phyloP scores from a whole-genome alignment of 2,329 filamentous ascomycete species.

The Bipolaris cookei region DNA sequence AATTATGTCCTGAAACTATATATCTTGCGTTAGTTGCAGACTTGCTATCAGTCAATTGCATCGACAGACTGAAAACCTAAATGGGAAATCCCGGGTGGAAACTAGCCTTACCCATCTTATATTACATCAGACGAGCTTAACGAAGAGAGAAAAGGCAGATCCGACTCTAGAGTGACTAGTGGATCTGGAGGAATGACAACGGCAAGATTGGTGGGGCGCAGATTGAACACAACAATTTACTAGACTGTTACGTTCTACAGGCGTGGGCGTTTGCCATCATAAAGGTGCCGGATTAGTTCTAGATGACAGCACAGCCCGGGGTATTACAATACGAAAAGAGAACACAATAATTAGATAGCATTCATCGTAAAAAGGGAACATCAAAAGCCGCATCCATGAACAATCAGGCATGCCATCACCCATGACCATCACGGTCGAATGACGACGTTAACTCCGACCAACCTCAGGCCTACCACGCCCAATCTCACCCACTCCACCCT shows the following conservation, averaged over 20 bases:
- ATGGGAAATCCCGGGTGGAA: too few relatives aligned
- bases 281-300: too few relatives aligned
- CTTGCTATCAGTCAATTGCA: too few relatives aligned
- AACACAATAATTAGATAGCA: neutral
- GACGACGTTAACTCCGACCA: slow-evolving; percentile 18
- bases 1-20: neutral
- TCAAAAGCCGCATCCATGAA: neutral
- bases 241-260: too few relatives aligned
- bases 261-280: too few relatives aligned
- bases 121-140: neutral
- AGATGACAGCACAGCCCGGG: too few relatives aligned
- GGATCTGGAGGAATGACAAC: too few relatives aligned
- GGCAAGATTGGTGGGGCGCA: too few relatives aligned
- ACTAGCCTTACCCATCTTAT: neutral
- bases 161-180: neutral
- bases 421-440: slow-evolving; percentile 2
- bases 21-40: neutral
- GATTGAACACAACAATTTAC: too few relatives aligned
- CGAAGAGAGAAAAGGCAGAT: neutral
- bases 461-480: slow-evolving; percentile 24
- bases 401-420: neutral
- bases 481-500: slow-evolving; percentile 11
- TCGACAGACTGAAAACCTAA: too few relatives aligned
- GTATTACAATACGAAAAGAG: too few relatives aligned
- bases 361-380: neutral